Evolutionary conservation across 345 rosid species (phyloP).

Genomic region (Eucalyptus erythrocorys): DNA sequence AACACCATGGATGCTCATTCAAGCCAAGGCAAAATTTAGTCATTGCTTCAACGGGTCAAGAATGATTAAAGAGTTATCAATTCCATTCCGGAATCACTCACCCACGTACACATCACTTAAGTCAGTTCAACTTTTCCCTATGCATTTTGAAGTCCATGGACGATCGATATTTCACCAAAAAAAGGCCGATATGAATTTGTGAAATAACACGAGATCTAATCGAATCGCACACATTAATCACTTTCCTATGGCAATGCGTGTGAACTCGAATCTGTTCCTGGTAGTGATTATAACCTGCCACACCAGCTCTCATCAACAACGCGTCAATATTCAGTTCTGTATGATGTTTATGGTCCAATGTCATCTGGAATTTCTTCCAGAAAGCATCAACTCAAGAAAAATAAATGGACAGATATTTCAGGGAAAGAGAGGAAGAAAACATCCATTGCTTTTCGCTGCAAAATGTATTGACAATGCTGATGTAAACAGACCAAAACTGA

Average conservation of each 20-base stretch:
- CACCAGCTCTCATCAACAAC: not conserved
- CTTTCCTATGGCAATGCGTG: not conserved
- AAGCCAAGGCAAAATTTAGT: too few relatives aligned
- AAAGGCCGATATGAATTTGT: not conserved
- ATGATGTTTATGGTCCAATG: not conserved
- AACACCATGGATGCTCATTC: too few relatives aligned
- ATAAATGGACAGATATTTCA: not conserved
- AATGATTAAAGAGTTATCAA: too few relatives aligned
- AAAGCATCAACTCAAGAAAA: not conserved
- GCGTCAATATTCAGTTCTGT: not conserved
- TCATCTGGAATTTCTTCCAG: not conserved
- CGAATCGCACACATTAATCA: accelerated
- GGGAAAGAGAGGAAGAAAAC: not conserved
- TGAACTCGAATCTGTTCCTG: not conserved
- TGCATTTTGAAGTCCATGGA: not conserved
- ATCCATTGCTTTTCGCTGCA: not conserved
- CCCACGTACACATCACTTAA: accelerated
- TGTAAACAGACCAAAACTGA: not conserved
- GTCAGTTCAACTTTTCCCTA: not conserved
- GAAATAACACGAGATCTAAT: not conserved
- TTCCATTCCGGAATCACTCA: too few relatives aligned
- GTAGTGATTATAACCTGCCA: not conserved
- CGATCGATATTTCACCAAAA: not conserved
- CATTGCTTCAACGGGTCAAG: too few relatives aligned
- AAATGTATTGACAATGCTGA: not conserved